Percentiles rank a stretch among this genome's conserved stretches.
Conservation (phyloP, 768 basidiomycete species). For the Ramaria rubella region DNA sequence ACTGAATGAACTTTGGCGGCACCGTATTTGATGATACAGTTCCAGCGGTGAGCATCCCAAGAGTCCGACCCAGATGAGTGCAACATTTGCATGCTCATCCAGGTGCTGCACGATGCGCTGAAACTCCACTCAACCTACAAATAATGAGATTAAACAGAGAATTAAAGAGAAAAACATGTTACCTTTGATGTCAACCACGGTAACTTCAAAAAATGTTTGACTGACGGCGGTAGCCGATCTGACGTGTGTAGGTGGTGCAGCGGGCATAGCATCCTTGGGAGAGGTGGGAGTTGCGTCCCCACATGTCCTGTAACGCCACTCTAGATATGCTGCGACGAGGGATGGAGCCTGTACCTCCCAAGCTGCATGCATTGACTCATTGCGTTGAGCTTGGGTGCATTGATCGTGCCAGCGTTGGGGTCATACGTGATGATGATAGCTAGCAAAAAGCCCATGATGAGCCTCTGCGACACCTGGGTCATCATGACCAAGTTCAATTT, state of each 20-base stretch:
- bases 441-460: too few relatives aligned
- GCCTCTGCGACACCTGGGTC: too few relatives aligned
- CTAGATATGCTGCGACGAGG: not conserved
- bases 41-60: slow-evolving; percentile 2
- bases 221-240: not conserved
- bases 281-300: too few relatives aligned
- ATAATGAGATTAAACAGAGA: not conserved
- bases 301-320: too few relatives aligned
- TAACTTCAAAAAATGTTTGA: not conserved
- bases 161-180: not conserved
- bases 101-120: not conserved
- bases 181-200: not conserved
- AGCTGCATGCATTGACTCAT: not conserved
- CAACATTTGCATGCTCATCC: not conserved
- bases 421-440: too few relatives aligned
- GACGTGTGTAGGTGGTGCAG: not conserved
- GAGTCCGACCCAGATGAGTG: not conserved
- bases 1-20: slow-evolving; percentile 20
- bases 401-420: not conserved
- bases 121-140: not conserved
- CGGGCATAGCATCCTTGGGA: too few relatives aligned
- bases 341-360: not conserved
- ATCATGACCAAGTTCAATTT: too few relatives aligned
- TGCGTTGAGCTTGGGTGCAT: not conserved
- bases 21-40: slow-evolving; percentile 21